Percentiles rank a stretch among this genome's conserved stretches.
phyloP scores from a whole-genome alignment of 2,329 filamentous ascomycete species.

The Teratosphaeria epicoccoides region DNA sequence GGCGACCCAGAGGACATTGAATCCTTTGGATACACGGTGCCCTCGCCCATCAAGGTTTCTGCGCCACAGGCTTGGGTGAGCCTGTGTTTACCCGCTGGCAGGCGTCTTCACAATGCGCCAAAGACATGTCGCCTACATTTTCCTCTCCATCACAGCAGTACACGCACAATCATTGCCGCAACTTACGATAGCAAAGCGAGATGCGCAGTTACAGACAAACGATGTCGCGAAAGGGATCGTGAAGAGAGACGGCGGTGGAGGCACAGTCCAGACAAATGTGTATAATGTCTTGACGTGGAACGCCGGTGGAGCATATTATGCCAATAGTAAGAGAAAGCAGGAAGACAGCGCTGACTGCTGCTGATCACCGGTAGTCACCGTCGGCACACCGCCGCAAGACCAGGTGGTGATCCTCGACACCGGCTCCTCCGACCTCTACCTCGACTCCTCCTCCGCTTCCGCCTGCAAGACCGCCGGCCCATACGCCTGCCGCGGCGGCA shows the following conservation, averaged over 20 bases:
- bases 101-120: too few relatives aligned
- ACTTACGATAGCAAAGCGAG: conserved; percentile 17
- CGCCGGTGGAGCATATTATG: conserved; percentile 25
- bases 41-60: too few relatives aligned
- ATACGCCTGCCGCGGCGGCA: conserved; percentile 21
- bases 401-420: conserved; percentile 26
- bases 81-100: too few relatives aligned
- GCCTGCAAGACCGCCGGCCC: conserved; percentile 13
- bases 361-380: conserved; percentile 13
- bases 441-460: conserved; percentile 18
- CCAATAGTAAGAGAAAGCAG: conserved; percentile 14
- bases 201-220: conserved; percentile 13
- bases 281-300: conserved; percentile 23
- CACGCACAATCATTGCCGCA: conserved; percentile 15
- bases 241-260: conserved; percentile 7
- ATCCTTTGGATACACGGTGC: too few relatives aligned
- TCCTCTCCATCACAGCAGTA: conserved; percentile 2
- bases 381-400: conserved; percentile 24
- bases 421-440: conserved; percentile 25
- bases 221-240: conserved; percentile 6
- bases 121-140: too few relatives aligned
- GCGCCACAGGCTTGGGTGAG: too few relatives aligned
- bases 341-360: not conserved
- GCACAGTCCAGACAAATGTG: conserved; percentile 19
- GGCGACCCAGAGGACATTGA: too few relatives aligned